These are phyloP conservation scores for Penicillium angulare DNA, from an alignment of 495 filamentous ascomycete genomes.

Conservation along the genomic window DNA sequence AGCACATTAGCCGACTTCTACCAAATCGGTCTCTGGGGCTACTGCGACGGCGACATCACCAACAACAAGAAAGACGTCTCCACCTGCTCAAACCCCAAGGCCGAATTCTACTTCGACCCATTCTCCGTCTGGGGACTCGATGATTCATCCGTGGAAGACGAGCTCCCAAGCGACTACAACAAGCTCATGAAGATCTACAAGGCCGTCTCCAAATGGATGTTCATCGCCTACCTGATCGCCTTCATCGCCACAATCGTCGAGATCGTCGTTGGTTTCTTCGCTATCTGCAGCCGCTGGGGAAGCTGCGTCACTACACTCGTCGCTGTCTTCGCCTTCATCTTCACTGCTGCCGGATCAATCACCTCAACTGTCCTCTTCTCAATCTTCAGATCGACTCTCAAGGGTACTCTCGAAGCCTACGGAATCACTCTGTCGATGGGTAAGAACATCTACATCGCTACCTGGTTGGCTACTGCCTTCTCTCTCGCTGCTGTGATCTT, in stretches of 20 bases:
- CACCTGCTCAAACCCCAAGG: conserved; percentile 56
- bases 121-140: conserved; percentile 60
- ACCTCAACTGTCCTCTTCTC: conserved; percentile 61
- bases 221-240: conserved; percentile 66
- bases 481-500: conserved; percentile 70
- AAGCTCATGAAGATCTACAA: conserved; percentile 69
- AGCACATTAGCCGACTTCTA: conserved; percentile 68
- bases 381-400: conserved; percentile 56
- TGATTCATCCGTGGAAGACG: conserved; percentile 48
- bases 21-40: conserved; percentile 80
- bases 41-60: conserved; percentile 69
- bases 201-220: conserved; percentile 76
- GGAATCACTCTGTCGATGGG: conserved; percentile 63
- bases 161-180: conserved; percentile 62
- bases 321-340: conserved; percentile 55
- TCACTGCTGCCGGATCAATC: conserved; percentile 56
- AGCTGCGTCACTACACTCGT: conserved; percentile 78
- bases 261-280: conserved; percentile 67
- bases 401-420: conserved; percentile 62
- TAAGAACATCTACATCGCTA: conserved; percentile 61
- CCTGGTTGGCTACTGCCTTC: conserved; percentile 81
- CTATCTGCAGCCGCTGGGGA: conserved; percentile 65
- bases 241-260: conserved; percentile 68
- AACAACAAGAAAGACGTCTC: conserved; percentile 37
- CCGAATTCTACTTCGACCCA: conserved; percentile 76